phyloP scores from a whole-genome alignment of 2,329 filamentous ascomycete species.

The Verticillium alfalfae region DNA sequence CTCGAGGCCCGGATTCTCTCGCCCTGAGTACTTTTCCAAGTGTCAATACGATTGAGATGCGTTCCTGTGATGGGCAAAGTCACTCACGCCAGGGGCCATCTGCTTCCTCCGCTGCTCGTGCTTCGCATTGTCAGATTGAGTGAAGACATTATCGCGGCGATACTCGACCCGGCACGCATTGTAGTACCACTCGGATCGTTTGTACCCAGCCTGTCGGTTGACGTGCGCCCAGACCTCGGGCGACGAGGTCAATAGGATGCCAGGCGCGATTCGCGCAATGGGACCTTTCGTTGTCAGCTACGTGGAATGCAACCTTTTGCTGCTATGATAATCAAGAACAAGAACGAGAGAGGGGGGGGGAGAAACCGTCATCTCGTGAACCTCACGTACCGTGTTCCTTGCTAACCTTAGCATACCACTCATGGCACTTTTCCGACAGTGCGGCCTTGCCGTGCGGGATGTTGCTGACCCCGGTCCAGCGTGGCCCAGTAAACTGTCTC shows the following conservation, averaged over 20 bases:
- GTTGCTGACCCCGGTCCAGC: constrained; percentile 13
- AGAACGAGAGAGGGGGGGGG: too few relatives aligned
- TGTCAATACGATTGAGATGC: neutral
- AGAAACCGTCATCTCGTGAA: constrained; percentile 5
- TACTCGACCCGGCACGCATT: constrained; percentile 41
- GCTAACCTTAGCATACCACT: constrained; percentile 18
- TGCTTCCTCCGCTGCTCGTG: constrained; percentile 41
- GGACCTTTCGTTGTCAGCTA: constrained; percentile 12
- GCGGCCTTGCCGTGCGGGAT: constrained; percentile 18
- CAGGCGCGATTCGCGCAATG: constrained; percentile 34
- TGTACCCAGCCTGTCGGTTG: constrained; percentile 34
- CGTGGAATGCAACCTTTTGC: too few relatives aligned
- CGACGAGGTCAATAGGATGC: constrained; percentile 41
- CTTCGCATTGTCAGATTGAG: constrained; percentile 38
- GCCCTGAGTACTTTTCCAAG: constrained; percentile 42
- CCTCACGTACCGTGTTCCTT: constrained; percentile 19
- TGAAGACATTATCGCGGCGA: constrained; percentile 47
- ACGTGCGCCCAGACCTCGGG: constrained; percentile 39
- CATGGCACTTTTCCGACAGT: constrained; percentile 12
- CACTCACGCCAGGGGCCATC: constrained; percentile 42
- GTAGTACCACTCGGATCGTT: constrained; percentile 35
- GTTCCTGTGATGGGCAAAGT: neutral
- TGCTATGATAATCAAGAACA: too few relatives aligned
- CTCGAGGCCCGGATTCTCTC: constrained; percentile 47
- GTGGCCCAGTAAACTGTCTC: constrained; percentile 15